Percentiles rank a stretch among this genome's conserved stretches.
Evolutionary conservation across 2,329 filamentous ascomycete genomes (phyloP).

Genomic region (Neonectria neomacrospora): DNA sequence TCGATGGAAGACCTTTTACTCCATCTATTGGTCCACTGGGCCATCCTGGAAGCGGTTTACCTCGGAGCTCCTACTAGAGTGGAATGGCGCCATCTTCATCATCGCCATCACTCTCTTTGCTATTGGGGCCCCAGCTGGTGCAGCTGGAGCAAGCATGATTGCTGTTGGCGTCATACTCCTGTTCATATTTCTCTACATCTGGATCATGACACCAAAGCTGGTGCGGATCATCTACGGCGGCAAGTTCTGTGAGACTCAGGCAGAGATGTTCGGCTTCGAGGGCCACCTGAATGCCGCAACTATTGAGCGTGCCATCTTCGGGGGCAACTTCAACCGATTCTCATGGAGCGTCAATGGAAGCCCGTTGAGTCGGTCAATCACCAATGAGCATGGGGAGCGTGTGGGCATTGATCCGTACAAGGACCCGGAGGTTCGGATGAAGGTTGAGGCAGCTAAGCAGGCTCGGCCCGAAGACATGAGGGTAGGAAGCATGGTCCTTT

Average conservation of each 20-base stretch:
- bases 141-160: slow-evolving; percentile 25
- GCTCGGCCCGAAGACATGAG: slow-evolving; percentile 45
- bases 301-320: slow-evolving; percentile 46
- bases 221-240: slow-evolving; percentile 44
- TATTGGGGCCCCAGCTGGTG: slow-evolving; percentile 20
- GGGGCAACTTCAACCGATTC: slow-evolving; percentile 44
- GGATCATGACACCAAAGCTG: slow-evolving; percentile 41
- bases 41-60: slow-evolving; percentile 39
- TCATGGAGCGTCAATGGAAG: slow-evolving; percentile 46
- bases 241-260: slow-evolving; percentile 45
- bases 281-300: slow-evolving; percentile 47
- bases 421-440: slow-evolving; percentile 40
- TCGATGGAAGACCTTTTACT: slow-evolving; percentile 48
- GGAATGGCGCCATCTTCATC: slow-evolving; percentile 38
- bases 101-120: slow-evolving; percentile 36
- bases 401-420: slow-evolving; percentile 43
- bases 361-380: slow-evolving; percentile 39
- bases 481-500: slow-evolving; percentile 27
- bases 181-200: slow-evolving; percentile 39
- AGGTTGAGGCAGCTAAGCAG: slow-evolving; percentile 42
- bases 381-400: slow-evolving; percentile 44
- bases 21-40: slow-evolving; percentile 43
- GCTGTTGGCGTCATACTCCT: slow-evolving; percentile 39
- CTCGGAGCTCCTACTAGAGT: slow-evolving; percentile 33
- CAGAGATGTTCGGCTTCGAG: slow-evolving; percentile 49